phyloP scores from a whole-genome alignment of 1,284 basidiomycete genomes.

The Anthracocystis setariae region DNA sequence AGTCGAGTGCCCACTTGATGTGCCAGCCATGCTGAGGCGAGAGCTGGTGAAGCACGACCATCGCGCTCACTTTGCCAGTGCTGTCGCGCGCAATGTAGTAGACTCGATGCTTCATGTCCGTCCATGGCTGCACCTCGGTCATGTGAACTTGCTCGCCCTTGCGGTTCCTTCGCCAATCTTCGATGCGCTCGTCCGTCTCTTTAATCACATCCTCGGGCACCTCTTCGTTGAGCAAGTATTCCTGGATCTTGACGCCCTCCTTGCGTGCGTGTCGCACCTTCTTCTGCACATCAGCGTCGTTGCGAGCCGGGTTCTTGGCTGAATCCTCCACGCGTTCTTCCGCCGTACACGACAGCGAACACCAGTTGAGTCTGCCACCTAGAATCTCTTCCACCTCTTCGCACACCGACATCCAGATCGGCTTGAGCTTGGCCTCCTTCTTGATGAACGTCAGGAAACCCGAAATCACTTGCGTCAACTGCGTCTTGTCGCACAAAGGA shows the following conservation, averaged over 20 bases:
- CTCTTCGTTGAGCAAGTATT: constrained; percentile 58
- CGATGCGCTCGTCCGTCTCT: constrained; percentile 70
- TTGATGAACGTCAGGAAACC: constrained; percentile 69
- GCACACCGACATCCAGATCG: constrained; percentile 73
- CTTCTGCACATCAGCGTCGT: constrained; percentile 70
- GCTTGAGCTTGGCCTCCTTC: constrained; percentile 70
- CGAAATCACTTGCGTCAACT: constrained; percentile 70
- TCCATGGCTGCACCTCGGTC: constrained; percentile 73
- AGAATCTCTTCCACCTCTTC: constrained; percentile 71
- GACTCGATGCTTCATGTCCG: constrained; percentile 72
- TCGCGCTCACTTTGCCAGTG: constrained; percentile 69
- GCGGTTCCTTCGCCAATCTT: constrained; percentile 71
- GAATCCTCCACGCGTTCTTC: constrained; percentile 73
- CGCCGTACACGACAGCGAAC: constrained; percentile 71
- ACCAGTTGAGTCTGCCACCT: constrained; percentile 71
- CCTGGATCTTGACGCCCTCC: constrained; percentile 71
- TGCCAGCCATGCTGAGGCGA: constrained; percentile 72
- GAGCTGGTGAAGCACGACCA: constrained; percentile 73
- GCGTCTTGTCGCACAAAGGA: constrained; percentile 71
- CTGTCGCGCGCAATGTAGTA: constrained; percentile 73
- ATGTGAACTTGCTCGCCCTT: constrained; percentile 74
- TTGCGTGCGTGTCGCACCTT: constrained; percentile 72
- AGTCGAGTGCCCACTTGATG: constrained; percentile 75
- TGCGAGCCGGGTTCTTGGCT: constrained; percentile 68
- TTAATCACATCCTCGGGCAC: constrained; percentile 69